These are phyloP conservation scores for Geosiphon pyriformis DNA, from an alignment of 192 early-diverging fungal genomes.

Conservation along the genomic window DNA sequence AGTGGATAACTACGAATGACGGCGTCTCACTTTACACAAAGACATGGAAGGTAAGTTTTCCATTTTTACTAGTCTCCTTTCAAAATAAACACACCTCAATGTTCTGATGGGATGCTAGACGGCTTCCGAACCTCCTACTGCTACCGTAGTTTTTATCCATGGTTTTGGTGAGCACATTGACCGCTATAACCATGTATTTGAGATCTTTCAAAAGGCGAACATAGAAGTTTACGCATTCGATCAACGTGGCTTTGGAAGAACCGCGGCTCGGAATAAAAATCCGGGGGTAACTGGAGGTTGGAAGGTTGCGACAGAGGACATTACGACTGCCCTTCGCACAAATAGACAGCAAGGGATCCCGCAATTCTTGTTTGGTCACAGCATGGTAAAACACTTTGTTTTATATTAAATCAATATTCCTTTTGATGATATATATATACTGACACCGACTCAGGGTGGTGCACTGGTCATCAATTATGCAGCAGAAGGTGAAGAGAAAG, in stretches of 20 bases:
- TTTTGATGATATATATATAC: slow-evolving; percentile 1
- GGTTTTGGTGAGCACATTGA: slow-evolving; percentile 51
- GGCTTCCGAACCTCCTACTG: slow-evolving; percentile 26
- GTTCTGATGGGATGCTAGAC: neutral
- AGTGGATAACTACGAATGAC: slow-evolving; percentile 43
- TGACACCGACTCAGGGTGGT: no score
- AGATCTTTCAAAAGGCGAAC: slow-evolving; percentile 44
- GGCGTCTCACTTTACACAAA: slow-evolving; percentile 43
- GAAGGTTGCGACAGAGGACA: slow-evolving; percentile 41
- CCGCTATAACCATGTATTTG: slow-evolving; percentile 56
- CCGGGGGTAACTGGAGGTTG: slow-evolving; percentile 47
- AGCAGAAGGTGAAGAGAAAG: slow-evolving; percentile 29
- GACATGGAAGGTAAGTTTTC: slow-evolving; percentile 35
- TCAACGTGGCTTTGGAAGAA: slow-evolving; percentile 66
- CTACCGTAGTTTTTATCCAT: slow-evolving; percentile 43
- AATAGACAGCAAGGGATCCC: slow-evolving; percentile 36
- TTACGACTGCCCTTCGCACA: slow-evolving; percentile 38
- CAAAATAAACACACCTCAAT: neutral
- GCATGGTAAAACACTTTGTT: slow-evolving; percentile 17
- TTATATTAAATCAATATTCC: neutral
- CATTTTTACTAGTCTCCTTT: neutral
- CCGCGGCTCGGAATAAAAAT: slow-evolving; percentile 31
- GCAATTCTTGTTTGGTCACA: slow-evolving; percentile 51
- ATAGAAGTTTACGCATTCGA: slow-evolving; percentile 56
- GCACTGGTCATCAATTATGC: slow-evolving; percentile 52